Evolutionary conservation across 495 filamentous ascomycete genomes (phyloP).

Genomic region (Recurvomyces mirabilis): DNA sequence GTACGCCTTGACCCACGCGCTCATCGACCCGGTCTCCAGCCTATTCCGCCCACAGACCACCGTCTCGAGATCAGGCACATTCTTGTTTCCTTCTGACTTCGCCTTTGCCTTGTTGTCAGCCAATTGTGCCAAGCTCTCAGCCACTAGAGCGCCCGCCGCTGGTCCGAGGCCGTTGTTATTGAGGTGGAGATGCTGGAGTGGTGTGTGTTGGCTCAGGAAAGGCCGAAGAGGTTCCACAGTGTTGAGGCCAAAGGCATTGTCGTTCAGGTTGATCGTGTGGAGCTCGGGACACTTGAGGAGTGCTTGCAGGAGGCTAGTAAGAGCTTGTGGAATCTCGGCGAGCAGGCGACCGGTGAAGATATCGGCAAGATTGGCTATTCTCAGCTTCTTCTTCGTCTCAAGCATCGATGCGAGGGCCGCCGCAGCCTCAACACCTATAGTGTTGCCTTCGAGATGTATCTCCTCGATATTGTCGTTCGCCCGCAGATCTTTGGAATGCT

Average conservation of each 20-base stretch:
- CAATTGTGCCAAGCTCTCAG: conserved; percentile 62
- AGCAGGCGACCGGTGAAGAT: conserved; percentile 94
- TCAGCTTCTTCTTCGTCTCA: conserved; percentile 64
- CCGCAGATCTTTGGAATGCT: conserved; percentile 65
- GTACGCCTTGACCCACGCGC: conserved; percentile 80
- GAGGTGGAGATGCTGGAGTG: conserved; percentile 81
- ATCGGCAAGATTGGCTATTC: conserved; percentile 80
- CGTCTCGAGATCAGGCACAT: conserved; percentile 72
- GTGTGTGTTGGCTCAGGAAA: conserved; percentile 74
- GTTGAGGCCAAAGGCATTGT: conserved; percentile 95
- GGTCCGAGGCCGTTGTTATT: conserved; percentile 99
- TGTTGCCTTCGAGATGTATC: conserved; percentile 77
- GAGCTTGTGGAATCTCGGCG: conserved; percentile 82
- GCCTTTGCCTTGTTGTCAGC: conserved; percentile 72
- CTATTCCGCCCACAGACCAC: conserved; percentile 92
- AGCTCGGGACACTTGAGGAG: conserved; percentile 72
- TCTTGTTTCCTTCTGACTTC: conserved; percentile 41
- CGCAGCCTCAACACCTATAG: conserved; percentile 77
- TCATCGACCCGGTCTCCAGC: conserved; percentile 91
- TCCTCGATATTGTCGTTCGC: conserved; percentile 68
- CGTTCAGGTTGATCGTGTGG: conserved; percentile 86
- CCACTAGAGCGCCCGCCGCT: conserved; percentile 72
- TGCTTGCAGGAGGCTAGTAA: conserved; percentile 71
- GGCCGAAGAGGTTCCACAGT: conserved; percentile 46
- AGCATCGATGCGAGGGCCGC: conserved; percentile 71